Conservation (phyloP, 768 basidiomycete genomes). For the Termitomyces sp. region DNA sequence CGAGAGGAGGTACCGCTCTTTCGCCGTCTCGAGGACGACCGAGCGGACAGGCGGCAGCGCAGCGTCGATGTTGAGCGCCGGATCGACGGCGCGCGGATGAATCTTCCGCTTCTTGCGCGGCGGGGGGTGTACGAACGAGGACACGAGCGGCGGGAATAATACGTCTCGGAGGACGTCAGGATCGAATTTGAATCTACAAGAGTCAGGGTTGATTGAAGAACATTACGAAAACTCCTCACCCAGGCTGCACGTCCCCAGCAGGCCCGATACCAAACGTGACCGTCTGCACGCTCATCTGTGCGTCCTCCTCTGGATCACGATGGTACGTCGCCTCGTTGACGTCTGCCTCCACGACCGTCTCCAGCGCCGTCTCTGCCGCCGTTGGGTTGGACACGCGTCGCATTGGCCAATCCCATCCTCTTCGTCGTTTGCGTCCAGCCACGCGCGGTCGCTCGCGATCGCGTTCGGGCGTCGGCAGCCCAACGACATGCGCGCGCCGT, state of each 20-base stretch:
- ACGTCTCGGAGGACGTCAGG: constrained; percentile 34
- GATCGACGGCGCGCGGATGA: constrained; percentile 4
- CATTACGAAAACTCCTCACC: too few species aligned
- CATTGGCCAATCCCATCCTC: constrained; percentile 29
- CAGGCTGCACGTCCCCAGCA: constrained; percentile 32
- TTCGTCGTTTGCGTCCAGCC: constrained; percentile 37
- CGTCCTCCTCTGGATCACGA: constrained; percentile 32
- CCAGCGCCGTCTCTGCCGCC: constrained; percentile 26
- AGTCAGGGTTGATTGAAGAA: too few species aligned
- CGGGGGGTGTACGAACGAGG: constrained; percentile 14
- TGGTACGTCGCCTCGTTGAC: constrained; percentile 20
- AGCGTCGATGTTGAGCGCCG: constrained; percentile 9
- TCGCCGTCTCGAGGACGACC: constrained; percentile 34
- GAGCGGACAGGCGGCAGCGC: constrained; percentile 4
- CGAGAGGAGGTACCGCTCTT: constrained; percentile 35
- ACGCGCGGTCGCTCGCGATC: constrained; percentile 18
- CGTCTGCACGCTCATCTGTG: constrained; percentile 40
- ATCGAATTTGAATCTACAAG: constrained; percentile 52
- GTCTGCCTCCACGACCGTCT: constrained; percentile 29
- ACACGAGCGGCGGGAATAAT: constrained; percentile 34
- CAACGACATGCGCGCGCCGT: constrained; percentile 47
- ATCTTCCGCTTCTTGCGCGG: constrained; percentile 30
- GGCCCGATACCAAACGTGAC: constrained; percentile 41
- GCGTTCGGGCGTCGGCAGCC: constrained; percentile 18
- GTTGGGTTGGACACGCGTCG: constrained; percentile 29